Conservation (phyloP, 2,329 filamentous ascomycete species). For the Fusarium sp. region DNA sequence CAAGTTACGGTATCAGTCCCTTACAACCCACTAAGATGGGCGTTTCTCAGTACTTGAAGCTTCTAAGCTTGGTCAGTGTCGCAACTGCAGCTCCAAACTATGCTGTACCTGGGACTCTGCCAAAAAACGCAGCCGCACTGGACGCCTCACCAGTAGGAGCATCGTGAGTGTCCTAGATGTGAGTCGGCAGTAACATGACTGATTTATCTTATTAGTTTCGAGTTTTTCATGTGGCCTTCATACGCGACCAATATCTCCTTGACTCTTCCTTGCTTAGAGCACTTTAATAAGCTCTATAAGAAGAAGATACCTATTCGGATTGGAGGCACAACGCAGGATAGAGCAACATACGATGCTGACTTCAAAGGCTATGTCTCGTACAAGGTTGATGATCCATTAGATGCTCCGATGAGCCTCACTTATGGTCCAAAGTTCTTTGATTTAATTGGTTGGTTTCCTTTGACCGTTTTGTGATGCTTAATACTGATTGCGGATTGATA, state of each 20-base stretch:
- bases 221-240: conserved; percentile 7
- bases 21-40: not conserved
- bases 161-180: not conserved
- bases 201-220: not conserved
- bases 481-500: not conserved
- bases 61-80: not conserved
- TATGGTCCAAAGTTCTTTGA: not conserved
- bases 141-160: not conserved
- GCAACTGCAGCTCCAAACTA: not conserved
- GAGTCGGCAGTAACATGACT: not conserved
- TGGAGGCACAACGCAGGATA: conserved; percentile 3
- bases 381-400: not conserved
- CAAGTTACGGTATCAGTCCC: not conserved
- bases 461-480: accelerated
- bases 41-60: not conserved
- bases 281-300: not conserved
- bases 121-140: not conserved
- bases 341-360: not conserved
- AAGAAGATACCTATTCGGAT: not conserved
- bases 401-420: not conserved
- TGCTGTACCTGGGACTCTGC: not conserved
- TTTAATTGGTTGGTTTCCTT: not conserved
- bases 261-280: not conserved
- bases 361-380: not conserved
- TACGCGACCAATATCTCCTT: not conserved